A percentile compares a stretch with the other conserved stretches of the same genome.
Evolutionary conservation across 2,329 filamentous ascomycete species (phyloP).

Genomic region (Exophiala viscosa): DNA sequence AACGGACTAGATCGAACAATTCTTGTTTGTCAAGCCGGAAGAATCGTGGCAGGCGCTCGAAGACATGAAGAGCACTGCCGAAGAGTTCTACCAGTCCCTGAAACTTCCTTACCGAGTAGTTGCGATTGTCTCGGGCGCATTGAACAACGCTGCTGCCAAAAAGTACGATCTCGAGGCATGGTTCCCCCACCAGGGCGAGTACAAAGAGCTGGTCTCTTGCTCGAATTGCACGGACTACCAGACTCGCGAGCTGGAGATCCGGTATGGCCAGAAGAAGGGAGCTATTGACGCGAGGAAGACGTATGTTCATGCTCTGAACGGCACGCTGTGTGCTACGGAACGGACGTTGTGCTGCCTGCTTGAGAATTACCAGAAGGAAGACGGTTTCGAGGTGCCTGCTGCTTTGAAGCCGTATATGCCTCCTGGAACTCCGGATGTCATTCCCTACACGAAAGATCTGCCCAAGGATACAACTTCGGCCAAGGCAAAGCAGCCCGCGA

Average conservation of each 20-base stretch:
- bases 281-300: constrained; percentile 82
- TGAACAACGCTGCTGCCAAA: constrained; percentile 86
- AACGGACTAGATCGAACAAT: constrained; percentile 64
- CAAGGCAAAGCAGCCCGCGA: constrained; percentile 46
- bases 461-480: constrained; percentile 68
- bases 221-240: constrained; percentile 99
- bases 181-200: constrained; percentile 95
- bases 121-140: constrained; percentile 88
- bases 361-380: constrained; percentile 93
- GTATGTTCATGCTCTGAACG: constrained; percentile 91
- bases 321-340: constrained; percentile 85
- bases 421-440: constrained; percentile 81
- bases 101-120: constrained; percentile 88
- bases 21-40: constrained; percentile 76
- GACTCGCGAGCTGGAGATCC: constrained; percentile 86
- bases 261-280: constrained; percentile 76
- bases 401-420: constrained; percentile 78
- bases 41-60: constrained; percentile 93
- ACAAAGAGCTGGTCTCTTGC: constrained; percentile 97
- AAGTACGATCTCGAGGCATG: constrained; percentile 96
- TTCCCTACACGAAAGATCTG: constrained; percentile 82
- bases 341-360: constrained; percentile 89
- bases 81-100: constrained; percentile 92
- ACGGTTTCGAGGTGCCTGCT: constrained; percentile 77
- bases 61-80: constrained; percentile 82